phyloP scores from a whole-genome alignment of 2,329 filamentous ascomycete species.

The Diplodia corticola region DNA sequence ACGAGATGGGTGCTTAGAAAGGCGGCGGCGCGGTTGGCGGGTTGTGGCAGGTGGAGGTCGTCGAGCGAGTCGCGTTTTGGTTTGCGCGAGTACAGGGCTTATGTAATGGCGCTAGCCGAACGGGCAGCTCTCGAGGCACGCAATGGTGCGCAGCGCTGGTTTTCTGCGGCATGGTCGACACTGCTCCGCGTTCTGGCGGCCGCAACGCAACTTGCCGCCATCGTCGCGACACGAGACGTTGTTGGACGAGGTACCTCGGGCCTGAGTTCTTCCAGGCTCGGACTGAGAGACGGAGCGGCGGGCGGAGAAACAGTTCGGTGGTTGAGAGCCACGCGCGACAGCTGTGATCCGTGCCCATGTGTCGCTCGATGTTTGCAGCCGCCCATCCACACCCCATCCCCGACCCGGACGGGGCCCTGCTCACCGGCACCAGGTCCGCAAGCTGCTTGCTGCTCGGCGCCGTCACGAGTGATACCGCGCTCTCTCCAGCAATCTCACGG shows the following conservation, averaged over 20 bases:
- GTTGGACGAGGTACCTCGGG: constrained; percentile 20
- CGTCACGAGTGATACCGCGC: not conserved
- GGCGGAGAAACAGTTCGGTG: not conserved
- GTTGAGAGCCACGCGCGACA: not conserved
- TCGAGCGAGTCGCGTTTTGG: constrained; percentile 22
- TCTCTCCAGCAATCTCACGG: not conserved
- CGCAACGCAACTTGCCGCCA: constrained; percentile 10
- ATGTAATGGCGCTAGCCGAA: constrained; percentile 25
- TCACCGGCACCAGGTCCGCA: too few species aligned
- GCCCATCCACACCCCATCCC: not conserved
- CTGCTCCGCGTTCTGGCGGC: not conserved
- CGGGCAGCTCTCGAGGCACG: constrained; percentile 16
- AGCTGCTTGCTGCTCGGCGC: not conserved
- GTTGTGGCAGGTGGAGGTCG: constrained; percentile 29
- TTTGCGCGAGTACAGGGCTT: constrained; percentile 21
- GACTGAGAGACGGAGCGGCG: not conserved
- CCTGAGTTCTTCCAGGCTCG: constrained; percentile 16
- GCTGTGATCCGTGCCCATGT: not conserved
- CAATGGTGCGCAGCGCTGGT: not conserved
- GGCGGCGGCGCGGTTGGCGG: constrained; percentile 26
- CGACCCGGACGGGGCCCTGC: not conserved
- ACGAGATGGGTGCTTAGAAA: constrained; percentile 24
- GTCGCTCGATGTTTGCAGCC: not conserved
- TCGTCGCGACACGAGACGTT: constrained; percentile 16
- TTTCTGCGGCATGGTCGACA: constrained; percentile 10